Percentiles rank a stretch among this genome's conserved stretches.
These are phyloP conservation scores for Solanum chmielewskii DNA, from an alignment of 257 asterid species.

Conservation along the genomic window DNA sequence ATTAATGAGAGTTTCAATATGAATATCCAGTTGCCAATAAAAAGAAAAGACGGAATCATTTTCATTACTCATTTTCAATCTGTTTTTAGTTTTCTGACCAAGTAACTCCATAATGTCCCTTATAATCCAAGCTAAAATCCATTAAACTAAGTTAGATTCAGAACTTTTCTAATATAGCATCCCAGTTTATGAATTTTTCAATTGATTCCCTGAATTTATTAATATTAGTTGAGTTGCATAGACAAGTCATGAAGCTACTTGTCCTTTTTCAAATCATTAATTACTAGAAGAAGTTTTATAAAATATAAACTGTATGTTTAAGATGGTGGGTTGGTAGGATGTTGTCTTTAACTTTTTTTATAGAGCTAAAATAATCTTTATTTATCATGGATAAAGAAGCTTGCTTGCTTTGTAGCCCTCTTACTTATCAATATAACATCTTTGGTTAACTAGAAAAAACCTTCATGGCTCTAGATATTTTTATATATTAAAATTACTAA, in stretches of 20 bases:
- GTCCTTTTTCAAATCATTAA: not conserved
- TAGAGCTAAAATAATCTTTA: constrained; percentile 6
- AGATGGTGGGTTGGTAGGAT: not conserved
- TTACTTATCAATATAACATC: not conserved
- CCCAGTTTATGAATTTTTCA: not conserved
- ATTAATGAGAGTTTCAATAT: not conserved
- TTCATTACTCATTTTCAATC: not conserved
- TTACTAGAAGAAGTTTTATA: not conserved
- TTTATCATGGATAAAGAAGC: not conserved
- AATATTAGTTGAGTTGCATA: not conserved
- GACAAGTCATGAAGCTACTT: not conserved
- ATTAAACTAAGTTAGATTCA: not conserved
- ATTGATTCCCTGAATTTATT: not conserved
- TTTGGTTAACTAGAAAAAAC: not conserved
- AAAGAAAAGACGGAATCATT: not conserved
- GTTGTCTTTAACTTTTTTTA: not conserved
- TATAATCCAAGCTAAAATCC: constrained; percentile 20
- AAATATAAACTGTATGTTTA: not conserved
- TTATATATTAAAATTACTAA: not conserved
- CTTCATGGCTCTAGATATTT: not conserved
- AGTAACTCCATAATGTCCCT: constrained; percentile 2
- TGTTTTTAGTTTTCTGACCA: not conserved
- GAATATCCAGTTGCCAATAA: not conserved
- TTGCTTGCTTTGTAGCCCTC: not conserved
- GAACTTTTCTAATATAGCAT: not conserved